Evolutionary conservation across 2,329 filamentous ascomycete genomes (phyloP).

Genomic region (Stagonosporopsis tanaceti): DNA sequence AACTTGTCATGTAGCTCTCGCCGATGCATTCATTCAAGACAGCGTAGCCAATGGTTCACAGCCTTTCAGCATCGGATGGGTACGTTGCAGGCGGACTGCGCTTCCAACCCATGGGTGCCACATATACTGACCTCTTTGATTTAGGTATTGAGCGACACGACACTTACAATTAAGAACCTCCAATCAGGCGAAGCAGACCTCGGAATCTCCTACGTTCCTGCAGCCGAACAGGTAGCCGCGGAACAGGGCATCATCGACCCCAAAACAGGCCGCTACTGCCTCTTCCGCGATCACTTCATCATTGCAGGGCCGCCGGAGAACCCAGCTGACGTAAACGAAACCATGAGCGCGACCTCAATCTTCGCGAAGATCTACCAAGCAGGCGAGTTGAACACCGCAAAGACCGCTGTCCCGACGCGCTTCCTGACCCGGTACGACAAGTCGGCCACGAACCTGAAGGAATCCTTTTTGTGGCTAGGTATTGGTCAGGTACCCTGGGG

Average conservation of each 20-base stretch:
- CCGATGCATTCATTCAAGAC: constrained; percentile 49
- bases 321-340: constrained; percentile 45
- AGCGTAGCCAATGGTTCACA: constrained; percentile 38
- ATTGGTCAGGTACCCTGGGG: constrained; percentile 60
- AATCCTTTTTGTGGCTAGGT: constrained; percentile 55
- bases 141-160: constrained; percentile 54
- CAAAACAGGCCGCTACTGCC: constrained; percentile 48
- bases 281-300: constrained; percentile 59
- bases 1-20: constrained; percentile 36
- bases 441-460: constrained; percentile 60
- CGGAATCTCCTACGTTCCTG: constrained; percentile 56
- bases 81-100: background rate
- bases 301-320: constrained; percentile 52
- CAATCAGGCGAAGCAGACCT: constrained; percentile 52
- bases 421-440: constrained; percentile 59
- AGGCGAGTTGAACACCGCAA: constrained; percentile 43
- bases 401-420: constrained; percentile 47
- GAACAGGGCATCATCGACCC: constrained; percentile 48
- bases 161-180: constrained; percentile 56
- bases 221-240: constrained; percentile 56
- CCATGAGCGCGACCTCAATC: constrained; percentile 42
- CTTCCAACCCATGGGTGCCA: background rate
- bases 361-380: constrained; percentile 47
- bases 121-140: background rate
- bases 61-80: constrained; percentile 56